Evolutionary conservation across 805 yeast genomes (phyloP), one percentile per base, ranked within the genome.

Genomic region (Metschnikowia koreensis): DNA sequence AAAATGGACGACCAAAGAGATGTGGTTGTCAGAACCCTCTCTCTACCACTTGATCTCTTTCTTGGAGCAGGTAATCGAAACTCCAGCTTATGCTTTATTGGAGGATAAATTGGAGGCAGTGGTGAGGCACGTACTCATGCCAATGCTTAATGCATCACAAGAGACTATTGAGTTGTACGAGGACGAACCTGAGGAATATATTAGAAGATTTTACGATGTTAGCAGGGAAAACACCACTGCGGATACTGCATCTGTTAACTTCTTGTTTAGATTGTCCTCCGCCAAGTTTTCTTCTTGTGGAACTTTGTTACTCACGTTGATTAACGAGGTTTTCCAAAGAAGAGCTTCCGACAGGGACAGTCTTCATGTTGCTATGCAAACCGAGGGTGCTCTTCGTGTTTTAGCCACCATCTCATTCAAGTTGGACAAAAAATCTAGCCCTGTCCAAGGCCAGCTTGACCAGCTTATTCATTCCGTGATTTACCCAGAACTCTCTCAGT

Each of bases 171-270:
- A 74, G 54, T 60, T 75, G 47, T 75, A 73, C 52, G 77, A 75
- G 57, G 78, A 73, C 53, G 79, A 75, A 41, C 73, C 77, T 6
- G 79, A 75, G 41, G 80, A 75, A 54, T 75, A 75, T 53, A 66
- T 73, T 51, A 65, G 79, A 61, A 61, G 78, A 49, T 75, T 64
- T 51, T 74, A 74, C 52, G 78, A 75, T 65, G 70, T 82, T 41
- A 75, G 73, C 57, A 68, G 78, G 51, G 82, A 77, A 50, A 67
- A 69, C 33, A 75, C 73, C 38, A 77, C 77, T 33, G 71, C 82
- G 5, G 83, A 79, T 55, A 72, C 75, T 36, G 83, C 82, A 1
- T 73, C 82, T 7, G 71, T 74, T 46, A 76, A 77, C 61, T 79
- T 80, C 52, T 57, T 77, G 36, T 75, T 65, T 61, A 60, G 74